Conservation (phyloP, 208 protist species). For the Trypanosoma scelopori region DNA sequence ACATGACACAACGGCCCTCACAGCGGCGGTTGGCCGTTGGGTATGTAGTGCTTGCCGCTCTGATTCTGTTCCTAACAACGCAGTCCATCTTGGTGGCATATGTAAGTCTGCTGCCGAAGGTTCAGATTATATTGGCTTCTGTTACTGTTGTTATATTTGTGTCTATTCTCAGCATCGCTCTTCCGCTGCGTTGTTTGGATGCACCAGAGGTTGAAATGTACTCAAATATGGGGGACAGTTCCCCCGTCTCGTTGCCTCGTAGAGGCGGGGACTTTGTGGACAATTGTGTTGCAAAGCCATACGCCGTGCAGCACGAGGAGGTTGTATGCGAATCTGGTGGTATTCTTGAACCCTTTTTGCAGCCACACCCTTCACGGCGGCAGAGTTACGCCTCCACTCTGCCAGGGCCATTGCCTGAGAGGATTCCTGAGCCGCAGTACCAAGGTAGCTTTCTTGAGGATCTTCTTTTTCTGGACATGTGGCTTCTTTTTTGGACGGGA, state of each 20-base stretch:
- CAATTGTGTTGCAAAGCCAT: neutral
- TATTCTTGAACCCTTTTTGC: neutral
- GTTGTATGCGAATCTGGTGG: conserved; percentile 39
- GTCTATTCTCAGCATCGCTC: conserved; percentile 48
- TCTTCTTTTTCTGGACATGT: conserved; percentile 52
- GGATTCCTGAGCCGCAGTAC: conserved; percentile 18
- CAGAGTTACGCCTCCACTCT: conserved; percentile 14
- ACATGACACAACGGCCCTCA: conserved; percentile 59
- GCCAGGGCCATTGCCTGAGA: conserved; percentile 20
- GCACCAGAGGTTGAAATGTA: neutral
- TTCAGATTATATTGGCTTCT: conserved; percentile 32
- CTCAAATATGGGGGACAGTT: neutral
- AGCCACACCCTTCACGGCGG: conserved; percentile 22
- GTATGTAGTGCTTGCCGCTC: conserved; percentile 34
- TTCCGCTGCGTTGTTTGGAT: conserved; percentile 22
- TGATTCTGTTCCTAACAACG: conserved; percentile 47
- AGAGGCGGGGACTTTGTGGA: neutral
- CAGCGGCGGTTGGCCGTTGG: conserved; percentile 45
- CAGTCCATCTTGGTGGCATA: conserved; percentile 58
- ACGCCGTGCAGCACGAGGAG: conserved; percentile 33
- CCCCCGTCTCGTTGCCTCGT: neutral
- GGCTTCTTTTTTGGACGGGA: conserved; percentile 52
- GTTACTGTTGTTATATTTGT: conserved; percentile 43
- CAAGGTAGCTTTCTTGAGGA: conserved; percentile 23
- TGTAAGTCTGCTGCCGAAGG: conserved; percentile 26